Evolutionary conservation across 257 asterid species (phyloP).

Genomic region (Forsythia suspensa): DNA sequence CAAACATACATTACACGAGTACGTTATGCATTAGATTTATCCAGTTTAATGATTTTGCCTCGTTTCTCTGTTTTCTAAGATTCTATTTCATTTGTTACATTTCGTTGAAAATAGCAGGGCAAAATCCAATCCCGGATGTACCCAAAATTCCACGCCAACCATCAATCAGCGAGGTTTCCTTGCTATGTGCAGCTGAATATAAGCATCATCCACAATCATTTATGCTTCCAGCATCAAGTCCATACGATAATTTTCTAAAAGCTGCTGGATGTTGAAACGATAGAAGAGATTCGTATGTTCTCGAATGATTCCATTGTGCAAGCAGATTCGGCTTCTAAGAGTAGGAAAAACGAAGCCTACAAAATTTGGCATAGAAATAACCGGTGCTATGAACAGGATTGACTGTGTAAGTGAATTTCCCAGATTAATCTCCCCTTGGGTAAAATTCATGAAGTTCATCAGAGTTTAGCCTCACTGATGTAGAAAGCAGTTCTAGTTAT

Average conservation of each 20-base stretch:
- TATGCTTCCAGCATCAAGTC: conserved; percentile 74
- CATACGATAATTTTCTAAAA: conserved; percentile 82
- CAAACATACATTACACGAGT: neutral
- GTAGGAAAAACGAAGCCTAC: neutral
- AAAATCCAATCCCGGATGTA: conserved; percentile 44
- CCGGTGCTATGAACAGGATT: neutral
- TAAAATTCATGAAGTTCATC: neutral
- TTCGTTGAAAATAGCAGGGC: conserved; percentile 36
- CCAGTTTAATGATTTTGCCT: neutral
- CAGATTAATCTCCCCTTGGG: neutral
- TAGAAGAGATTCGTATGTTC: conserved; percentile 5
- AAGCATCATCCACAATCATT: conserved; percentile 58
- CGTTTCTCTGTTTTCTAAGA: neutral
- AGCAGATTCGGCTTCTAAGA: conserved; percentile 16
- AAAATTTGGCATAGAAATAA: neutral
- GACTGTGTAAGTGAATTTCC: neutral
- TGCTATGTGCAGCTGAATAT: conserved; percentile 48
- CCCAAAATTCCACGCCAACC: conserved; percentile 30
- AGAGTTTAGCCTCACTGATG: neutral
- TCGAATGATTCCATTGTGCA: neutral
- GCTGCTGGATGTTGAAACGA: conserved; percentile 76
- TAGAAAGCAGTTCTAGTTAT: neutral
- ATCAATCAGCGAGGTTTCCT: conserved; percentile 27
- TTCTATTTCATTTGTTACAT: neutral
- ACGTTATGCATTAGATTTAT: neutral